Evolutionary conservation across 768 basidiomycete species (phyloP), one percentile per base, ranked within the genome.

Genomic region (Leccinum arenicola): DNA sequence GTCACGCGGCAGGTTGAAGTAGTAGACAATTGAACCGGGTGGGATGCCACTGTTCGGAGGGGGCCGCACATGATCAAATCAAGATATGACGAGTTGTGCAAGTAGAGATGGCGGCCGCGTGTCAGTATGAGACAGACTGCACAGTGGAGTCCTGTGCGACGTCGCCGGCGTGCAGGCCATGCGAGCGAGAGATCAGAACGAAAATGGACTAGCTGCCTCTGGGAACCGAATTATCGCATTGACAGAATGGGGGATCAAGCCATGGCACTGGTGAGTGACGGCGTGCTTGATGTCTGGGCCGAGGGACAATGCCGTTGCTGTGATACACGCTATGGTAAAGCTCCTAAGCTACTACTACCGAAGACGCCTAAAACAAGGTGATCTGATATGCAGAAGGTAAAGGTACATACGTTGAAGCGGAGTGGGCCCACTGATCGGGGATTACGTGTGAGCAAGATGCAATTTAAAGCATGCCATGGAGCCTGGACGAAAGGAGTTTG

Each of bases 391-490:
- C 49, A 55, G 50, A 60, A 55, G 60, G 47, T 48, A 48, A 58
- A 54, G 60, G 49, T 29, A 50, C 49, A 54, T 43, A 35, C 17
- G 50, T 48, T 52, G 61, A 29, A 27, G 63, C 60, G 66, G 51
- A 59, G 54, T 53, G 45, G 36, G 38, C 21, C 51, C 51, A 47
- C 43, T 45, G 25, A 67, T 65, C 68, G 68, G 69, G 52, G 57
- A 66, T 69, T 69, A 70, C 69, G 68, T 69, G 66, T 68, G 60
- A 57, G 54, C n/a, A 9, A 57, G 67, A 43, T 56, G 50, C 52
- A 52, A 52, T 35, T 36, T 52, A 36, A 43, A 53, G 57, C 15
- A 23, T 31, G 29, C 29, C 29, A 31, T 56, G 56, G 50, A 48
- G 15, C 21, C 21, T 61, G 61, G 61, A 60, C 49, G 56, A 60